Percentiles rank a stretch among this genome's conserved stretches.
These are phyloP conservation scores for Echinochloa phyllopogon DNA, from an alignment of 176 grass and related monocot genomes.

Conservation along the genomic window DNA sequence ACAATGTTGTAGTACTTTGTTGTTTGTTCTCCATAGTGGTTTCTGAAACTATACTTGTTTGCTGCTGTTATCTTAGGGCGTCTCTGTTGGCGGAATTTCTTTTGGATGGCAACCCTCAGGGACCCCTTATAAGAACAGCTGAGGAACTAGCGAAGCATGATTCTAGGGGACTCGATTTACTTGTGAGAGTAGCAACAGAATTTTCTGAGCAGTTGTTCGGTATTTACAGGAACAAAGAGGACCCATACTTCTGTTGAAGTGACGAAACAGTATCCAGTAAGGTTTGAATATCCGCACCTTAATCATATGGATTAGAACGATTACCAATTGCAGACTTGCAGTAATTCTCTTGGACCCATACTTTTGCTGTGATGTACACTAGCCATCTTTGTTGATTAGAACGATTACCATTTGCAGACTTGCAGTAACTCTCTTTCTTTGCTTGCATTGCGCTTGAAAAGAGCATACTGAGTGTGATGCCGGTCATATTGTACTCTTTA, in stretches of 20 bases:
- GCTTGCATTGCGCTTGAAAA: not conserved
- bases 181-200: not conserved
- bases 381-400: not conserved
- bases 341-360: no score
- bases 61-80: constrained; percentile 25
- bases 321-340: no score
- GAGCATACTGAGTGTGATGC: not conserved
- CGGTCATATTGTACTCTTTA: not conserved
- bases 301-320: not conserved
- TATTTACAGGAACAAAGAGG: constrained; percentile 49
- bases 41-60: constrained; percentile 41
- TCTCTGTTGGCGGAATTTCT: constrained; percentile 34
- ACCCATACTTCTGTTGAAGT: constrained; percentile 46
- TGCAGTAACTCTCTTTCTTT: not conserved
- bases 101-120: constrained; percentile 41
- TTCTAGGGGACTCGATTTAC: not conserved
- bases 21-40: not conserved
- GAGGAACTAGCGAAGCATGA: constrained; percentile 29
- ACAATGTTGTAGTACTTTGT: not conserved
- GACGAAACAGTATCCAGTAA: not conserved
- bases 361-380: constrained; percentile 33
- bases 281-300: not conserved
- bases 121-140: constrained; percentile 34
- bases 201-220: constrained; percentile 15
- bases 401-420: not conserved